These are phyloP conservation scores for Myriosclerotinia curreyana DNA, from an alignment of 2,329 filamentous ascomycete species.

Conservation along the genomic window DNA sequence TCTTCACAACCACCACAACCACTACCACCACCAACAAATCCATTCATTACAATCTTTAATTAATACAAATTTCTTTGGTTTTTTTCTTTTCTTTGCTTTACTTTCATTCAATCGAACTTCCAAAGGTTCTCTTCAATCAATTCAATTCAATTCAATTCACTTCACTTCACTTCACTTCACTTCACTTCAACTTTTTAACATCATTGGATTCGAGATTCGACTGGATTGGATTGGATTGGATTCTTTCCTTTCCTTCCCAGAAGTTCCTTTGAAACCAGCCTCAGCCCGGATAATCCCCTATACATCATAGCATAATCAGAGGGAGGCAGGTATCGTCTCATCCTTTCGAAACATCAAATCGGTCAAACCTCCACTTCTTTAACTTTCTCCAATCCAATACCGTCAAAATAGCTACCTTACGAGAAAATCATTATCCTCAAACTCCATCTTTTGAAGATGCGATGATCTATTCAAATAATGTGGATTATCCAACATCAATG, in stretches of 20 bases:
- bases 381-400: slow-evolving; percentile 21
- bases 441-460: slow-evolving; percentile 35
- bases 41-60: no score
- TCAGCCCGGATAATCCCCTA: slow-evolving; percentile 4
- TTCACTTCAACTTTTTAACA: background rate
- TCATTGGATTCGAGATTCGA: no score
- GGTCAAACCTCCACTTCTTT: background rate
- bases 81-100: background rate
- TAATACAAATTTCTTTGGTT: background rate
- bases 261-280: slow-evolving; percentile 10
- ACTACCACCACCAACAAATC: no score
- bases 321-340: slow-evolving; percentile 15
- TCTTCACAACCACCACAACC: background rate
- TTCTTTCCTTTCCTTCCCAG: background rate
- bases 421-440: slow-evolving; percentile 30
- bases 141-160: background rate
- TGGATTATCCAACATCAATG: slow-evolving; percentile 30
- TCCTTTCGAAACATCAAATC: slow-evolving; percentile 13
- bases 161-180: background rate
- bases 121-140: background rate
- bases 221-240: background rate
- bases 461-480: slow-evolving; percentile 31
- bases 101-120: background rate
- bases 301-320: slow-evolving; percentile 10
- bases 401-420: slow-evolving; percentile 39